These are phyloP conservation scores for Neurospora hispaniola DNA, from an alignment of 495 filamentous ascomycete genomes.

Conservation along the genomic window DNA sequence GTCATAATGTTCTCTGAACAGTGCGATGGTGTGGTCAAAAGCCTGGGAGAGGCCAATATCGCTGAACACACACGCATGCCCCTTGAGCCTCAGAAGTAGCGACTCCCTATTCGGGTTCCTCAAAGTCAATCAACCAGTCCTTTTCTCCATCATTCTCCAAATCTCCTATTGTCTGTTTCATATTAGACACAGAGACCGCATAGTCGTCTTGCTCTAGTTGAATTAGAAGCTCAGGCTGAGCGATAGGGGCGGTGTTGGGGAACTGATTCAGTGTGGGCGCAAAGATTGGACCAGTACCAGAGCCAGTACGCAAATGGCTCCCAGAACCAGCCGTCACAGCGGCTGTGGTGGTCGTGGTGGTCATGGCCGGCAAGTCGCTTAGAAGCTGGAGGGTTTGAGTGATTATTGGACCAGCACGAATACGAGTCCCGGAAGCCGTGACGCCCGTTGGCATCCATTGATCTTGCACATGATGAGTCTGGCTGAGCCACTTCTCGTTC, in stretches of 20 bases:
- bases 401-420: background rate
- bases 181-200: background rate
- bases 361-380: background rate
- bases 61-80: background rate
- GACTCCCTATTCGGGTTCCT: background rate
- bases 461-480: background rate
- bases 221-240: background rate
- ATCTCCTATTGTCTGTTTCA: background rate
- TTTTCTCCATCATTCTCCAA: background rate
- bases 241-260: background rate
- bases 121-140: constrained; percentile 10
- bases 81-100: background rate
- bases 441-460: background rate
- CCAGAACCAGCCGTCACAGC: background rate
- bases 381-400: background rate
- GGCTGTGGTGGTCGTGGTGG: background rate
- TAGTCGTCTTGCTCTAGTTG: background rate
- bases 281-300: background rate
- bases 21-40: background rate
- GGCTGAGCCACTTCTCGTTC: background rate
- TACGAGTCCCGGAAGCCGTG: background rate
- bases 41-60: background rate
- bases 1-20: background rate
- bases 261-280: background rate
- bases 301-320: background rate